Evolutionary conservation across 768 basidiomycete species (phyloP).

Genomic region (Pisolithus sp.): DNA sequence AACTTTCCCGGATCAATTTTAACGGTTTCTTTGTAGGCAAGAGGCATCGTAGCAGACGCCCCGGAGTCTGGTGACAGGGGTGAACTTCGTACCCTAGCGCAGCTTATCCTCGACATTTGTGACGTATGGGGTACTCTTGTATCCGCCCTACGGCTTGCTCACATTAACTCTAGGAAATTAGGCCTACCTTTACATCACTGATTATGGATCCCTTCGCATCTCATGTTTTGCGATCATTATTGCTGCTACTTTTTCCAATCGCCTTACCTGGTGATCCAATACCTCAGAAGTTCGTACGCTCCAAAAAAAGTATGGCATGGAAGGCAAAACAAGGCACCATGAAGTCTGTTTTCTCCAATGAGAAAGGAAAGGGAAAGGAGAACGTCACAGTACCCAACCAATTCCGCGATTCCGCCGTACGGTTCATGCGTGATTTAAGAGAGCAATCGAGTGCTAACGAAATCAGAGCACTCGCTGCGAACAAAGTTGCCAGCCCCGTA

Average conservation of each 20-base stretch:
- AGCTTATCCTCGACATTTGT: conserved; percentile 56
- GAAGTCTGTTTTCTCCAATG: conserved; percentile 66
- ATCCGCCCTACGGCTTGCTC: conserved; percentile 11
- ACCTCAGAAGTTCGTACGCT: conserved; percentile 48
- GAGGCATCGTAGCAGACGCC: conserved; percentile 45
- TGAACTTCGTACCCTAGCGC: conserved; percentile 60
- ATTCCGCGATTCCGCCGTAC: conserved; percentile 41
- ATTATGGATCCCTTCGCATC: conserved; percentile 87
- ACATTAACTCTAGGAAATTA: conserved; percentile 51
- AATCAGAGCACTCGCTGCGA: conserved; percentile 67
- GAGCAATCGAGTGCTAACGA: conserved; percentile 60
- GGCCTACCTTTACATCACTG: conserved; percentile 54
- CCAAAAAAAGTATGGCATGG: conserved; percentile 79
- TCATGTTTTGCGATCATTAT: conserved; percentile 77
- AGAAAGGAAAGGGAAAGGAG: conserved; percentile 32
- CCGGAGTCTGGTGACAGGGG: conserved; percentile 48
- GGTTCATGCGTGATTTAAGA: conserved; percentile 47
- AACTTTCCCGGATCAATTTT: not conserved
- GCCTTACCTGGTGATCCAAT: conserved; percentile 36
- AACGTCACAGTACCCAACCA: conserved; percentile 33
- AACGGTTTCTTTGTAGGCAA: conserved; percentile 32
- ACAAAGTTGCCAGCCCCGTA: conserved; percentile 71
- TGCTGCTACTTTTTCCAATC: conserved; percentile 68
- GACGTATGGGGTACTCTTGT: conserved; percentile 39
- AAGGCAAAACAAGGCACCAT: conserved; percentile 76